phyloP scores from a whole-genome alignment of 805 yeast genomes.

The Candida alai region DNA sequence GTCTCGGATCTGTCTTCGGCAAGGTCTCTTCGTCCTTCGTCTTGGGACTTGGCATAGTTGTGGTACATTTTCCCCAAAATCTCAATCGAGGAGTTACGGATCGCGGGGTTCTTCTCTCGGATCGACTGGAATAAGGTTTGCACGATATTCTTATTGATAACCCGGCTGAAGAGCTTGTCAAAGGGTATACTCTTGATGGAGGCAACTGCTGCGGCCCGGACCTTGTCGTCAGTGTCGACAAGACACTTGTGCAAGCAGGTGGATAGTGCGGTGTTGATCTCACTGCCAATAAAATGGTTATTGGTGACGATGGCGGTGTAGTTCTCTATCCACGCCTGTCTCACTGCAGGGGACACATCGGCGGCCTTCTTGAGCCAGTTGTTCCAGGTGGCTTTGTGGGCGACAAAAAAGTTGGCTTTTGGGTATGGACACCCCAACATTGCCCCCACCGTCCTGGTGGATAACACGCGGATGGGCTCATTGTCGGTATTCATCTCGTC shows the following conservation, averaged over 20 bases:
- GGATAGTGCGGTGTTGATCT: slow-evolving; percentile 35
- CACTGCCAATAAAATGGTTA: slow-evolving; percentile 46
- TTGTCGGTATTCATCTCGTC: slow-evolving; percentile 76
- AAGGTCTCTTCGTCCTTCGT: too few species aligned
- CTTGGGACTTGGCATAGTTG: slow-evolving; percentile 26
- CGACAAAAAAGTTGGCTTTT: slow-evolving; percentile 53
- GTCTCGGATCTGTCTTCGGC: slow-evolving; percentile 27
- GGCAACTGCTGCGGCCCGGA: slow-evolving; percentile 55
- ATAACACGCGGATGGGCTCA: slow-evolving; percentile 55
- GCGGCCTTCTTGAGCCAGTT: slow-evolving; percentile 73
- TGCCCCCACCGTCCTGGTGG: slow-evolving; percentile 70
- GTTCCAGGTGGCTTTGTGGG: slow-evolving; percentile 58
- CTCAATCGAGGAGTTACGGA: slow-evolving; percentile 56
- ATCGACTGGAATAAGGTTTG: slow-evolving; percentile 56
- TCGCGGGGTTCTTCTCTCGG: slow-evolving; percentile 66
- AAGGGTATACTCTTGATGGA: slow-evolving; percentile 44
- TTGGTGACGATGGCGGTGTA: slow-evolving; percentile 43
- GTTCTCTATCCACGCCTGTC: slow-evolving; percentile 68
- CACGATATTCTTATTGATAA: slow-evolving; percentile 47
- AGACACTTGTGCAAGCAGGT: slow-evolving; percentile 64
- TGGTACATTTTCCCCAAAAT: slow-evolving; percentile 56
- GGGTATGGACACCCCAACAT: slow-evolving; percentile 46
- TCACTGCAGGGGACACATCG: slow-evolving; percentile 61
- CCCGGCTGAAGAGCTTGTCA: slow-evolving; percentile 41
- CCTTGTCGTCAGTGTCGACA: slow-evolving; percentile 71